phyloP scores from a whole-genome alignment of 2,329 filamentous ascomycete species.

The Monosporascus ibericus region DNA sequence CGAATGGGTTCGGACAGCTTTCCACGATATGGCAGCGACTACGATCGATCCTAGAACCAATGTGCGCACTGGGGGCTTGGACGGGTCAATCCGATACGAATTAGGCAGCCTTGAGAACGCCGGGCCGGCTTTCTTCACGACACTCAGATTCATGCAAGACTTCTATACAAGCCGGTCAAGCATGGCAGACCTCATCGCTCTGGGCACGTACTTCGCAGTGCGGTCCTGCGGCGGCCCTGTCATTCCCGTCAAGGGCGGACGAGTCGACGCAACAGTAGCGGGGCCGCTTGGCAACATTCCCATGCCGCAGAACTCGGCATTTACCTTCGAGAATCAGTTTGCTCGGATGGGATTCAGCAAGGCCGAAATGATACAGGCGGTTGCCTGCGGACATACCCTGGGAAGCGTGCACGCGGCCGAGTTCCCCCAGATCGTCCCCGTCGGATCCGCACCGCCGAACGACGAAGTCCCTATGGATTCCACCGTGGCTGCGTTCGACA shows the following conservation, averaged over 20 bases:
- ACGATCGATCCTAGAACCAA: constrained; percentile 34
- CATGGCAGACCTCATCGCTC: constrained; percentile 52
- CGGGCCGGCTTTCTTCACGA: constrained; percentile 48
- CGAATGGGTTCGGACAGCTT: constrained; percentile 56
- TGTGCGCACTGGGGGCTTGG: constrained; percentile 43
- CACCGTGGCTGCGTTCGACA: constrained; percentile 45
- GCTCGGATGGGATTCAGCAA: constrained; percentile 49
- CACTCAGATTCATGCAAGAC: constrained; percentile 46
- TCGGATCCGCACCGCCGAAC: constrained; percentile 33
- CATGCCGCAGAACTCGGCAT: constrained; percentile 48
- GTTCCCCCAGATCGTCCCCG: constrained; percentile 46
- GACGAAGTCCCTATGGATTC: constrained; percentile 42
- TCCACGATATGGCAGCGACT: constrained; percentile 56
- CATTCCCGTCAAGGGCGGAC: constrained; percentile 47
- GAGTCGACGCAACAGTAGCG: constrained; percentile 44
- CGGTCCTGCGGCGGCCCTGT: constrained; percentile 52
- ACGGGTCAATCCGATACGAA: constrained; percentile 56
- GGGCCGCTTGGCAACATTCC: constrained; percentile 46
- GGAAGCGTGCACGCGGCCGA: constrained; percentile 52
- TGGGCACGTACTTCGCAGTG: constrained; percentile 52
- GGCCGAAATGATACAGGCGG: constrained; percentile 54
- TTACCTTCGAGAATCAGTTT: constrained; percentile 50
- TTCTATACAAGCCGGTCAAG: constrained; percentile 45
- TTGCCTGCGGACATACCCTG: constrained; percentile 56
- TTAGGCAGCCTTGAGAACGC: constrained; percentile 48